Evolutionary conservation across 225 moss, liverwort and hornwort genomes (phyloP), one percentile per base, ranked within the genome.

Genomic region (Neckera pumila): DNA sequence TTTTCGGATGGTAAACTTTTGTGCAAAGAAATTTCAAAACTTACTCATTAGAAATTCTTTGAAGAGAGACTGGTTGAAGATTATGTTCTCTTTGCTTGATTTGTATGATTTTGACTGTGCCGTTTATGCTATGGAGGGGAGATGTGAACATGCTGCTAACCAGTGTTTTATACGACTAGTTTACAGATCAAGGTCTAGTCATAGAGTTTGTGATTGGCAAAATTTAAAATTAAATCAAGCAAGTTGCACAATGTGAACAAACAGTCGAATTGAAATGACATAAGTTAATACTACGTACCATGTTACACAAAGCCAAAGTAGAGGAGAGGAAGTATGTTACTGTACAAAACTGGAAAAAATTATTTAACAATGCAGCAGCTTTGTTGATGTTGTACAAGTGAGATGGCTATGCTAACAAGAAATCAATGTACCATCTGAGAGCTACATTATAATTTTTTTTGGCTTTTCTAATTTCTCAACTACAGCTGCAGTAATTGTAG

Each of bases 131-230:
- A 11, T 31, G 12, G 4, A 47, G 19, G n/a, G 11, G 16, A 26
- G 26, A 56, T 56, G 9, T 10, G 10, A 57, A 17, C 38, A 14
- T 77, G 5, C 1, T 76, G 7, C 1, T 16, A 6, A 26, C 10
- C 4, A 77, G 9, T 10, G 1, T 27, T 56, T 38, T n/a, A 14
- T 16, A n/a, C 2, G 20, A 15, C 36, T 23, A 14, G 36, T 54
- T 76, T 36, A 9, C 36, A 53, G 3, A 3, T 34, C 7, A 17
- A 4, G 1, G 3, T 4, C 2, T 36, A 9, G 5, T 20, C 0
- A 14, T 54, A 9, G 16, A 56, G n/a, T 5, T 58, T 79, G 38
- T 79, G 28, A 38, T 27, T 38, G 27, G 12, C 21, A 62, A 61
- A 45, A 45, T 34, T 61, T 2, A 61, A 47, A 34, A n/a, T 38